These are phyloP conservation scores for Sporisorium exsertum DNA, from an alignment of 1,284 basidiomycete genomes.

Conservation along the genomic window DNA sequence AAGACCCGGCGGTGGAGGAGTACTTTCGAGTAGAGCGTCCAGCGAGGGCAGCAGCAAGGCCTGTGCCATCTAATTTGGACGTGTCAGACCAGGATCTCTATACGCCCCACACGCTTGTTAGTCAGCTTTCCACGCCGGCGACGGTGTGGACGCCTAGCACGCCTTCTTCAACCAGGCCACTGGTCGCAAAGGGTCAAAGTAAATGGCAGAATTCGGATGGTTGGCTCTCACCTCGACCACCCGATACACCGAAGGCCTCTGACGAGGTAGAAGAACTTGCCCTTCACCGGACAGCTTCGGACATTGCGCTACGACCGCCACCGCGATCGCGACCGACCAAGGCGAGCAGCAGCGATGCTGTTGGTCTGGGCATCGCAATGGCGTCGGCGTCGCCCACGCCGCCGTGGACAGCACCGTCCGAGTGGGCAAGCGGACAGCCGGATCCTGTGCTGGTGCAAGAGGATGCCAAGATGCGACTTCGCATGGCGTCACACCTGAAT, in stretches of 20 bases:
- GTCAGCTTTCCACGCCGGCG: constrained; percentile 15
- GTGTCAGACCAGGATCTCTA: constrained; percentile 11
- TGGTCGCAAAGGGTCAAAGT: constrained; percentile 1
- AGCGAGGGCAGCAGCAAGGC: constrained; percentile 1
- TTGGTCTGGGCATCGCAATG: constrained; percentile 27
- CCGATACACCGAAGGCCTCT: background rate
- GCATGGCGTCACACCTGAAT: constrained; percentile 22
- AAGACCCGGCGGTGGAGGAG: constrained; percentile 25
- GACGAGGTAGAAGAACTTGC: constrained; percentile 2
- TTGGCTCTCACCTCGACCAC: background rate
- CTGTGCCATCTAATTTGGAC: constrained; percentile 10
- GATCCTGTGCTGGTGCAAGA: constrained; percentile 22
- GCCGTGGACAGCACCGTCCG: constrained; percentile 23
- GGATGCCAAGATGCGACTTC: constrained; percentile 27
- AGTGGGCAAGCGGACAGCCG: constrained; percentile 24
- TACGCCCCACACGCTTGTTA: constrained; percentile 10
- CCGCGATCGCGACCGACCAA: background rate
- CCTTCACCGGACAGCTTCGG: constrained; percentile 3
- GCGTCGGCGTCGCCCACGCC: background rate
- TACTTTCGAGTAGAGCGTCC: constrained; percentile 22
- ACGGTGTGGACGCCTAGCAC: constrained; percentile 27
- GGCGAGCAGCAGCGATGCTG: constrained; percentile 4
- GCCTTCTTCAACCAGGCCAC: constrained; percentile 5
- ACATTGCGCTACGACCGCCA: background rate
- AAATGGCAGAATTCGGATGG: background rate